A percentile compares a stretch with the other conserved stretches of the same genome.
These are phyloP conservation scores for Fusarium decemcellulare DNA, from an alignment of 2,329 filamentous ascomycete genomes.

Conservation along the genomic window DNA sequence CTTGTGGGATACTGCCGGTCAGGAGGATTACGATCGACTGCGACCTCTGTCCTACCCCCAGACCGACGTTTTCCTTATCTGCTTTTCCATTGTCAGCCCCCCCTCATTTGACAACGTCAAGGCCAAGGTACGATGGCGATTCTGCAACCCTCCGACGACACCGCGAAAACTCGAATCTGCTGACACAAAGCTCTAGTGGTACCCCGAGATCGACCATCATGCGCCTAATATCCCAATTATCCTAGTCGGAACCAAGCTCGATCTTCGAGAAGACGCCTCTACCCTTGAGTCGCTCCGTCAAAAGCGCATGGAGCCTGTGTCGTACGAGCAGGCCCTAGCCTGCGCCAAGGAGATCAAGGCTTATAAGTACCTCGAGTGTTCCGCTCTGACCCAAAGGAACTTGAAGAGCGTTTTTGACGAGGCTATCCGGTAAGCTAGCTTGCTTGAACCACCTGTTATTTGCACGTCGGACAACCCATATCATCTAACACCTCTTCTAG, in stretches of 20 bases:
- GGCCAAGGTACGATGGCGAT: conserved; percentile 80
- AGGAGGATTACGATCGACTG: conserved; percentile 98
- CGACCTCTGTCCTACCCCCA: conserved; percentile 97
- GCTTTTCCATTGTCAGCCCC: conserved; percentile 98
- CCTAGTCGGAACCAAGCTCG: conserved; percentile 96
- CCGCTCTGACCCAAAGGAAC: conserved; percentile 95
- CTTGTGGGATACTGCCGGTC: conserved; percentile 98
- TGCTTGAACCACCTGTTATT: too few species aligned
- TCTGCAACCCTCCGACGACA: neutral
- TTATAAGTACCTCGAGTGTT: conserved; percentile 98
- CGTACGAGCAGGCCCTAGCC: conserved; percentile 90
- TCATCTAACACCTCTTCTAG: conserved; percentile 59
- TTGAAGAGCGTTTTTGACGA: conserved; percentile 99
- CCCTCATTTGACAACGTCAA: conserved; percentile 99
- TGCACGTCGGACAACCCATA: neutral
- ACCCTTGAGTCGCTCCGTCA: conserved; percentile 87
- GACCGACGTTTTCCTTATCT: conserved; percentile 98
- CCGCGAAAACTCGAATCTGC: conserved; percentile 9
- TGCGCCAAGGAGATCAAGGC: conserved; percentile 96
- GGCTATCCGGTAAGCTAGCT: conserved; percentile 84
- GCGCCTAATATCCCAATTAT: conserved; percentile 97
- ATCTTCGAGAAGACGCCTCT: conserved; percentile 89
- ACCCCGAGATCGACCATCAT: conserved; percentile 97
- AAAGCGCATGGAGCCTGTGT: conserved; percentile 97
- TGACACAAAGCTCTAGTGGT: conserved; percentile 75